phyloP scores from a whole-genome alignment of 2,329 filamentous ascomycete genomes.

The Paecilomyces niveus region DNA sequence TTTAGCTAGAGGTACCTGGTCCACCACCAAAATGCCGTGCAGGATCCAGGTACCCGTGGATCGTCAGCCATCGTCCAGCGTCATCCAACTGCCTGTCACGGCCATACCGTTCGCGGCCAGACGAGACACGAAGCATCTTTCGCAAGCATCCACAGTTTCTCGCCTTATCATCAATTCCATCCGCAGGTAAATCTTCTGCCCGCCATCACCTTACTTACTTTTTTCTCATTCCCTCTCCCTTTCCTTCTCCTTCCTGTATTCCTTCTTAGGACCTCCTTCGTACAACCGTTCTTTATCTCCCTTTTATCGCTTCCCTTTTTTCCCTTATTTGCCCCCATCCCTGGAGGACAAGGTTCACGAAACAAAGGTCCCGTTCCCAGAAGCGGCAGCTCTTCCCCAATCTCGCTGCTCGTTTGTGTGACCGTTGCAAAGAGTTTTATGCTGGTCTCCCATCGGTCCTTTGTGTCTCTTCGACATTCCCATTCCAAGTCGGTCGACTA shows the following conservation, averaged over 20 bases:
- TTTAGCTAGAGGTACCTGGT: not conserved
- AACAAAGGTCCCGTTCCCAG: constrained; percentile 9
- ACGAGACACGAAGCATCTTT: constrained; percentile 16
- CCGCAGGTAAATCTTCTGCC: not conserved
- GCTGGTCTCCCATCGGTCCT: constrained; percentile 15
- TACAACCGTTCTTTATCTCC: constrained; percentile 12
- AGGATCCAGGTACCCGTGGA: not conserved
- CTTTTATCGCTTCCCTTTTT: constrained; percentile 11
- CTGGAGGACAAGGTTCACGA: not conserved
- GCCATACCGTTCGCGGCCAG: not conserved
- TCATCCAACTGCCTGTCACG: not conserved
- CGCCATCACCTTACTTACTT: constrained; percentile 9
- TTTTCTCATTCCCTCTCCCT: constrained; percentile 16
- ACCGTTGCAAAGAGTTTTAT: constrained; percentile 29
- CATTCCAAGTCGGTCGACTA: constrained; percentile 26
- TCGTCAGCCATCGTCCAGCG: not conserved
- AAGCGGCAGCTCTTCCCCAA: not conserved
- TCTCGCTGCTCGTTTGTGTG: constrained; percentile 26
- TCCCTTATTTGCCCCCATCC: not conserved
- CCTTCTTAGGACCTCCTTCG: constrained; percentile 4
- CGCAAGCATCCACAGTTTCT: constrained; percentile 11
- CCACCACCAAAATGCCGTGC: not conserved
- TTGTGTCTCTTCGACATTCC: constrained; percentile 30
- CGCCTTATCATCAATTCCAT: not conserved
- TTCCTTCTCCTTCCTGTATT: constrained; percentile 10